Base-by-base conservation (phyloP, 192 early-diverging fungal species). In the Haplosporangium gracile region DNA sequence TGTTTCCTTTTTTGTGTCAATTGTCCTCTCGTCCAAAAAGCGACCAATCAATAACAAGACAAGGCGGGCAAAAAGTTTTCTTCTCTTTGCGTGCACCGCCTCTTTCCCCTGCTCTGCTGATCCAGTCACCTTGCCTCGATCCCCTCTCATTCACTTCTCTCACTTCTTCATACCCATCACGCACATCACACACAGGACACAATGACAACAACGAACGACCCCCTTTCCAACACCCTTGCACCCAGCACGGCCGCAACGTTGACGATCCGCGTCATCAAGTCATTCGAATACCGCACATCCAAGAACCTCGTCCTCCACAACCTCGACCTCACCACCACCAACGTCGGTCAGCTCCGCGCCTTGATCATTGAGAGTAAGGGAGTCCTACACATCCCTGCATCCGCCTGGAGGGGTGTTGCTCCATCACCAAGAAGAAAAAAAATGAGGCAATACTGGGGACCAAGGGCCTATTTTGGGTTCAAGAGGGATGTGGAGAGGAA, bases 201-300 rank as follows among this genome's bases (percentile, higher is more conserved):
- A 73, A 76, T 71, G 43, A 60, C 65, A 7, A 47, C 74, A 2
- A 47, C 75, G 34, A 81, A 24, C n/a, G 80, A 87, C 0, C 79
- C 87, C 6, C 85, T 92, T 24, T 90, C 91, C 39, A 91, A 91
- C 77, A 88, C 86, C 7, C 47, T 82, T 1, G 82, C 86, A 4
- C 91, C 91, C n/a, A 83, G 76, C 73, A 91, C 88, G 16, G 85
- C 89, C 34, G 89, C 92, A n/a, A 94, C 91, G 0, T 43, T 98
- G 9, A 98, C 97, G 9, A 89, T 98, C 75, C 90, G 97, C 1
- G 87, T 96, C 53, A 98, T 98, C 85, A 97, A 97, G 82, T 95
- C 92, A 49, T 97, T 98, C 79, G 97, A 97, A 79, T 98, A 95
- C 90, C 91, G 97, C 47, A 96, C 95, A 0, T 90, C 93, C 83